phyloP scores from a whole-genome alignment of 1,284 basidiomycete genomes.

The Apiotrichum siamense region DNA sequence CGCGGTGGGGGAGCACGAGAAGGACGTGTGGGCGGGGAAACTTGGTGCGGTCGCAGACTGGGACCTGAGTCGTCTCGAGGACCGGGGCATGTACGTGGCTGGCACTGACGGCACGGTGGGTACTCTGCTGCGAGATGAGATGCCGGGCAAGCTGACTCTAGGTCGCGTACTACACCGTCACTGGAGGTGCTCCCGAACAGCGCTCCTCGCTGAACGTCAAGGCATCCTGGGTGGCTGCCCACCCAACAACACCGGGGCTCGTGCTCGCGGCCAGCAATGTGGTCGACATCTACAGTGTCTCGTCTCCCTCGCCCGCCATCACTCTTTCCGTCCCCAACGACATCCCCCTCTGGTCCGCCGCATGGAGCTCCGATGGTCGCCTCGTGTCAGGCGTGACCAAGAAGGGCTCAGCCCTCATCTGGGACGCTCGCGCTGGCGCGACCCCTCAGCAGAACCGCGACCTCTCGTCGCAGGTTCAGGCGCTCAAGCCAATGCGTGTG shows the following conservation, averaged over 20 bases:
- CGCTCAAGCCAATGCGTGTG: conserved; percentile 41
- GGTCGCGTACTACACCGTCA: conserved; percentile 8
- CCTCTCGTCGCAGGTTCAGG: conserved; percentile 28
- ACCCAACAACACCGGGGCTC: conserved; percentile 45
- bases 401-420: conserved; percentile 41
- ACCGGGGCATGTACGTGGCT: conserved; percentile 27
- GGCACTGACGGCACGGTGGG: conserved; percentile 33
- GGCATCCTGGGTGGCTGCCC: conserved; percentile 40
- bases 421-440: conserved; percentile 34
- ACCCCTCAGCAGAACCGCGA: conserved; percentile 16
- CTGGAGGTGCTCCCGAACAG: not conserved
- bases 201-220: conserved; percentile 6
- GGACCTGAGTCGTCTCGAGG: conserved; percentile 37
- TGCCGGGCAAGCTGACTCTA: not conserved
- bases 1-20: conserved; percentile 4
- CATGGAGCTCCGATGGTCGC: conserved; percentile 45
- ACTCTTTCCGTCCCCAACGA: conserved; percentile 15
- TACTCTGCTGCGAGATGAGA: not conserved
- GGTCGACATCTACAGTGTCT: conserved; percentile 41
- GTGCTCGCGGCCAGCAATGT: conserved; percentile 32
- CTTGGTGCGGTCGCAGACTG: conserved; percentile 36
- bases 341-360: conserved; percentile 36
- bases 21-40: conserved; percentile 19
- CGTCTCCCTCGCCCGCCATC: conserved; percentile 14
- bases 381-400: conserved; percentile 37